Conservation (phyloP, 75 land plant genomes). For the Cryptomeria japonica region DNA sequence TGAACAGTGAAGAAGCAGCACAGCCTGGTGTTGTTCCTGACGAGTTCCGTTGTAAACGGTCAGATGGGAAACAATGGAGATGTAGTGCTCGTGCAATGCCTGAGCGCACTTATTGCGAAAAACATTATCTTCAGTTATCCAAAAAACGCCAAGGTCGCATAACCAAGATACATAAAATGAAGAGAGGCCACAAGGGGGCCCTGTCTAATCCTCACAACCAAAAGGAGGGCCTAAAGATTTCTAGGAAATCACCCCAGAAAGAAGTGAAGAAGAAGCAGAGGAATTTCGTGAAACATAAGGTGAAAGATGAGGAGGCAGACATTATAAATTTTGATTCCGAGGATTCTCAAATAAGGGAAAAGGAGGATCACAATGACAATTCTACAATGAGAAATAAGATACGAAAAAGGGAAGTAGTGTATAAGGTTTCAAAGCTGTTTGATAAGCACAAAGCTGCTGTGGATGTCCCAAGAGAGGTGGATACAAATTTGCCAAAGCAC, state of each 20-base stretch:
- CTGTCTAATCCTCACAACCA: not conserved
- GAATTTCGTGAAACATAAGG: not conserved
- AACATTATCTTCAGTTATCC: slow-evolving; percentile 17
- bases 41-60: slow-evolving; percentile 23
- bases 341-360: not conserved
- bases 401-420: not conserved
- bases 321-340: not conserved
- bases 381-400: not conserved
- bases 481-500: not conserved
- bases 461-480: not conserved
- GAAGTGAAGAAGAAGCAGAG: not conserved
- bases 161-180: not conserved
- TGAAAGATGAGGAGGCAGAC: not conserved
- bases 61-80: slow-evolving; percentile 33
- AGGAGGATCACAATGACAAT: not conserved
- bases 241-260: not conserved
- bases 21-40: slow-evolving; percentile 28
- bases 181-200: not conserved
- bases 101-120: slow-evolving; percentile 18
- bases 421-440: not conserved
- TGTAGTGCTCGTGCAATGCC: slow-evolving; percentile 16
- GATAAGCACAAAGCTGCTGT: not conserved
- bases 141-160: not conserved
- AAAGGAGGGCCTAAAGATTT: not conserved
- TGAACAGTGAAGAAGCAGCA: slow-evolving; percentile 32